Conservation (phyloP, 768 basidiomycete genomes). For the Ephemerocybe angulata region DNA sequence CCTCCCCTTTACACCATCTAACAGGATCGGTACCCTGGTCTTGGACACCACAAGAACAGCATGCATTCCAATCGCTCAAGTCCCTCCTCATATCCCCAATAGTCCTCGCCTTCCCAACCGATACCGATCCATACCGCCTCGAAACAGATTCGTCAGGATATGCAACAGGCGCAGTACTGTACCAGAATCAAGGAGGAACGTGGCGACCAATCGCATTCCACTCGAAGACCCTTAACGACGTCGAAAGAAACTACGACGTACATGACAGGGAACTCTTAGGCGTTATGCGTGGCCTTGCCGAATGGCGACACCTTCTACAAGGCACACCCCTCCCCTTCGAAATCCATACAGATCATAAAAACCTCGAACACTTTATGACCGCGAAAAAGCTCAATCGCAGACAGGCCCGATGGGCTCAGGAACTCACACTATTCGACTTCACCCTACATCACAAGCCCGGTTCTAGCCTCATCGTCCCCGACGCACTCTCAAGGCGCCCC, state of each 20-base stretch:
- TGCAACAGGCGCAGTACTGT: neutral
- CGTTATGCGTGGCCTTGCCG: conserved; percentile 12
- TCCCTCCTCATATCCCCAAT: neutral
- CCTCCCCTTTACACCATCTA: too few relatives aligned
- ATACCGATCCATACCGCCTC: neutral
- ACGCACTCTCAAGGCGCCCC: too few relatives aligned
- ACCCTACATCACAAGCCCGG: too few relatives aligned
- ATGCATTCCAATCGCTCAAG: neutral
- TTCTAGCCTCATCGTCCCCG: too few relatives aligned
- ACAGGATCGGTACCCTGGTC: too few relatives aligned
- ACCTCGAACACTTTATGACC: too few relatives aligned
- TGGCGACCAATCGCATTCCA: neutral
- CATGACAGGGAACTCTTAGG: conserved; percentile 17
- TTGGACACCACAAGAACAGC: too few relatives aligned
- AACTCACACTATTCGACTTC: neutral
- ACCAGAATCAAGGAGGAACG: neutral
- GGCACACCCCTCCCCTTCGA: conserved; percentile 6
- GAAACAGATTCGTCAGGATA: neutral
- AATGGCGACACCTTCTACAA: conserved; percentile 13
- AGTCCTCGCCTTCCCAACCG: neutral
- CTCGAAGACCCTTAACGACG: neutral
- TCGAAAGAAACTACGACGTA: conserved; percentile 12
- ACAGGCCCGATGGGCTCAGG: neutral
- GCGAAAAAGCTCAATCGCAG: too few relatives aligned
- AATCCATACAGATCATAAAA: too few relatives aligned